These are phyloP conservation scores for Vicia faba DNA, from an alignment of 306 rosid genomes.

Conservation along the genomic window DNA sequence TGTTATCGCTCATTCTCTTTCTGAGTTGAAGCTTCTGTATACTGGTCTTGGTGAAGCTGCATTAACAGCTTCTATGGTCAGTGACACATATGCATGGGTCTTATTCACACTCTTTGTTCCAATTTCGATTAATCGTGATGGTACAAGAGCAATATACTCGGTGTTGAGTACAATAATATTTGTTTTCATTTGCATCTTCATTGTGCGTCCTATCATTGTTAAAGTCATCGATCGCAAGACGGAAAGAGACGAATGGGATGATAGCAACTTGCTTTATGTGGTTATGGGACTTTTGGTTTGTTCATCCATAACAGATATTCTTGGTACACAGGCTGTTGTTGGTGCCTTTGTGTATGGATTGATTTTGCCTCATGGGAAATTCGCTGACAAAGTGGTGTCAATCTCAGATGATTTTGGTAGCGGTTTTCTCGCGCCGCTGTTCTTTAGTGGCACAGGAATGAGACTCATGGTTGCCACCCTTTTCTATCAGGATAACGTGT, in stretches of 20 bases:
- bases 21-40: slow-evolving; percentile 47
- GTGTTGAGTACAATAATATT: background rate
- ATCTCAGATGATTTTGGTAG: slow-evolving; percentile 38
- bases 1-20: slow-evolving; percentile 40
- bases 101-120: slow-evolving; percentile 41
- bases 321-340: slow-evolving; percentile 44
- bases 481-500: background rate
- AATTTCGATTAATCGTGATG: slow-evolving; percentile 34
- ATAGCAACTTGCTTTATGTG: slow-evolving; percentile 30
- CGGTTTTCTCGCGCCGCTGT: slow-evolving; percentile 34
- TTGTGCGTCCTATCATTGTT: slow-evolving; percentile 35
- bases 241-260: slow-evolving; percentile 36
- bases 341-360: slow-evolving; percentile 57
- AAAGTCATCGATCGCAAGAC: slow-evolving; percentile 15
- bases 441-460: slow-evolving; percentile 39
- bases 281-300: slow-evolving; percentile 35
- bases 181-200: slow-evolving; percentile 22
- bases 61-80: slow-evolving; percentile 39
- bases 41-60: slow-evolving; percentile 46
- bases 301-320: slow-evolving; percentile 38
- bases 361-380: slow-evolving; percentile 48
- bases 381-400: slow-evolving; percentile 33
- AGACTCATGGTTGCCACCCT: background rate
- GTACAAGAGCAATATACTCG: background rate
- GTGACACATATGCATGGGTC: slow-evolving; percentile 48